A percentile compares a stretch with the other conserved stretches of the same genome.
These are phyloP conservation scores for Cucumis variabilis DNA, from an alignment of 331 rosid species.

Conservation along the genomic window DNA sequence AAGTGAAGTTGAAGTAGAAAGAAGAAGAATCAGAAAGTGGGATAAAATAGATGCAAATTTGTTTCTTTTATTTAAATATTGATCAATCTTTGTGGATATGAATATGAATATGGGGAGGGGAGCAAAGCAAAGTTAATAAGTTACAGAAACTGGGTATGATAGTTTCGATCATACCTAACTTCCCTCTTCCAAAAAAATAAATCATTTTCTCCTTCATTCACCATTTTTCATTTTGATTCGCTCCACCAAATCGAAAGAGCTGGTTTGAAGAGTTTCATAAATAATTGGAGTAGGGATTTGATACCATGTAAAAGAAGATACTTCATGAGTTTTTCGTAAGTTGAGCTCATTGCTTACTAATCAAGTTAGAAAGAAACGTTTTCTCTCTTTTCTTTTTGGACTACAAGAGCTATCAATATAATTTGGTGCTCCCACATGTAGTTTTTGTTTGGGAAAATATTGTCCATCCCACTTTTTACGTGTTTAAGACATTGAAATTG, in stretches of 20 bases:
- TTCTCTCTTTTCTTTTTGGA: not conserved
- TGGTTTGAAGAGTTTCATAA: not conserved
- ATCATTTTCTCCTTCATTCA: not conserved
- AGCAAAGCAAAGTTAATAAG: too few species aligned
- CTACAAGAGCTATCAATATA: constrained; percentile 20
- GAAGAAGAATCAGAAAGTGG: too few species aligned
- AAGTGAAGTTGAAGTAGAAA: too few species aligned
- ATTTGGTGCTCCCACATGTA: constrained; percentile 45
- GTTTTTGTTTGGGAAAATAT: constrained; percentile 63
- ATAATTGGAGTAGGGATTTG: not conserved
- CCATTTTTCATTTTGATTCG: not conserved
- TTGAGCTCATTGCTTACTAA: not conserved
- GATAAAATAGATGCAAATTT: too few species aligned
- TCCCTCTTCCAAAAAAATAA: too few species aligned
- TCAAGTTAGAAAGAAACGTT: not conserved
- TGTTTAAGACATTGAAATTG: constrained; percentile 30
- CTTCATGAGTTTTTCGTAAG: not conserved
- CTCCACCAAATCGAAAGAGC: not conserved
- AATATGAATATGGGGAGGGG: too few species aligned
- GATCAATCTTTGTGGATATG: too few species aligned
- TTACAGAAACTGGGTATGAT: too few species aligned
- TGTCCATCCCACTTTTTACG: constrained; percentile 49
- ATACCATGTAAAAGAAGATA: not conserved
- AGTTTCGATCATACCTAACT: too few species aligned
- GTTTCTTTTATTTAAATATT: too few species aligned